phyloP scores from a whole-genome alignment of 306 rosid species.

The Lotus japonicus region DNA sequence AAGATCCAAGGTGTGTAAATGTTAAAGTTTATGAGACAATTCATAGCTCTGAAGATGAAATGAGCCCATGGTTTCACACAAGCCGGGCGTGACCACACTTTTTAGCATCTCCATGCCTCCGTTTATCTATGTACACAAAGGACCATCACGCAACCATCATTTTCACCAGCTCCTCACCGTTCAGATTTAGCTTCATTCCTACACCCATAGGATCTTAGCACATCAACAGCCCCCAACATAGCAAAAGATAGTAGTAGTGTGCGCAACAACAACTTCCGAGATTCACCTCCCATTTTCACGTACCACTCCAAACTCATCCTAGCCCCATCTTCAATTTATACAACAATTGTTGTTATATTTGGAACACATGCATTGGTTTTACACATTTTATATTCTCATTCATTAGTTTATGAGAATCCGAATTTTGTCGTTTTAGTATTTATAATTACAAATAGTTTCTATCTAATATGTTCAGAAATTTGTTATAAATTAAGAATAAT shows the following conservation, averaged over 20 bases:
- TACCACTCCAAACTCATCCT: conserved; percentile 34
- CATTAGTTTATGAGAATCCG: too few relatives aligned
- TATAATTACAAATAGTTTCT: too few relatives aligned
- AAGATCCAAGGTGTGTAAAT: conserved; percentile 2
- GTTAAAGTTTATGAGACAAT: conserved; percentile 15
- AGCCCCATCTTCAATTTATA: conserved; percentile 42
- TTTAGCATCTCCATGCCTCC: conserved; percentile 15
- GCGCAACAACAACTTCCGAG: neutral
- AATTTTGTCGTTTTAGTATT: too few relatives aligned
- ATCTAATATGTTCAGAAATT: too few relatives aligned
- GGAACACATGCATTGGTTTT: too few relatives aligned
- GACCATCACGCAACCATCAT: conserved; percentile 14
- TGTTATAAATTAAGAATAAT: too few relatives aligned
- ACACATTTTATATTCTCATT: too few relatives aligned
- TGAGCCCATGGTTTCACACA: conserved; percentile 24
- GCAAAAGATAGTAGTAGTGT: conserved; percentile 13
- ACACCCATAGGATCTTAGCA: conserved; percentile 16
- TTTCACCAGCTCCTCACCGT: conserved; percentile 6
- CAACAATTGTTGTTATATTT: too few relatives aligned
- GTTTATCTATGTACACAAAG: conserved; percentile 28
- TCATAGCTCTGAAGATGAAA: conserved; percentile 22
- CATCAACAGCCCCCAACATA: conserved; percentile 18
- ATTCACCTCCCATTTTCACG: conserved; percentile 20
- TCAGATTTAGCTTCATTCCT: neutral
- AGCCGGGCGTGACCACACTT: conserved; percentile 10